phyloP scores from a whole-genome alignment of 805 yeast species.

The Kodamaea laetipori region DNA sequence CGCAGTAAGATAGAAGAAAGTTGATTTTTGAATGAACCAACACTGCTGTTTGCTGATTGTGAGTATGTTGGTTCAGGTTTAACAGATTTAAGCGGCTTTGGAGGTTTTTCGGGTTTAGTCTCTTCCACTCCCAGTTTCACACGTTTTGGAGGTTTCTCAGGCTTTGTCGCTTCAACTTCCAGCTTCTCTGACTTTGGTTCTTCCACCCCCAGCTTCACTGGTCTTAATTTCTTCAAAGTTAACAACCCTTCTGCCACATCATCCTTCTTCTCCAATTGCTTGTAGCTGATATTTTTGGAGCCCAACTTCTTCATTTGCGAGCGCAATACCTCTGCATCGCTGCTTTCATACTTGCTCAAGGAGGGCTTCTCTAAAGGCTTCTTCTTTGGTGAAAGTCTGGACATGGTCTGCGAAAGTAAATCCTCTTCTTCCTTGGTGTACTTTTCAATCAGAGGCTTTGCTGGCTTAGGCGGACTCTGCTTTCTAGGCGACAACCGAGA shows the following conservation, averaged over 20 bases:
- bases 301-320: conserved; percentile 30
- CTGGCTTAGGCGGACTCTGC: conserved; percentile 12
- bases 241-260: conserved; percentile 20
- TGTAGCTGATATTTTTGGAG: conserved; percentile 6
- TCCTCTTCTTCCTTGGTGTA: conserved; percentile 19
- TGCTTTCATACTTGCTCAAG: conserved; percentile 21
- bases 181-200: conserved; percentile 1
- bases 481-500: conserved; percentile 17
- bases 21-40: conserved; percentile 21
- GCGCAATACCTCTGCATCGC: conserved; percentile 26
- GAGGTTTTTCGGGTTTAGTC: too few species aligned
- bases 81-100: too few species aligned
- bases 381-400: conserved; percentile 12
- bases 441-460: conserved; percentile 11
- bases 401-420: conserved; percentile 14
- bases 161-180: not conserved
- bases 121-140: too few species aligned
- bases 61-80: too few species aligned
- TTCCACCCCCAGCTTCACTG: conserved; percentile 14
- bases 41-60: not conserved
- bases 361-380: conserved; percentile 19
- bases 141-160: not conserved
- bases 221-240: conserved; percentile 18
- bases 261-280: conserved; percentile 12
- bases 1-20: conserved; percentile 30